phyloP scores from a whole-genome alignment of 2,329 filamentous ascomycete species.

The Zymoseptoria brevis region DNA sequence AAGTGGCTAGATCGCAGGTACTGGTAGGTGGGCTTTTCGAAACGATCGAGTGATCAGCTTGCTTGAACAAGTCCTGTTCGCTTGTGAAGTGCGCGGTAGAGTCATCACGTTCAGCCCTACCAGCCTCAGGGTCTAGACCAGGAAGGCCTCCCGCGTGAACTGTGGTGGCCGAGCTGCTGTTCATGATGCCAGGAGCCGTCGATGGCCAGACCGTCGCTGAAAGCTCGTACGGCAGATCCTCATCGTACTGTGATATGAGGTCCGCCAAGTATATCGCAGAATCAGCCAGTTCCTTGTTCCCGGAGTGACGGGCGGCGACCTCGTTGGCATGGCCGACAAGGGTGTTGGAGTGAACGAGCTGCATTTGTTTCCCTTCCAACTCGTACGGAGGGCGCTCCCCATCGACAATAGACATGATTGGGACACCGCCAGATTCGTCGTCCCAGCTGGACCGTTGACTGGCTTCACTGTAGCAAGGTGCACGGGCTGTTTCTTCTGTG shows the following conservation, averaged over 20 bases:
- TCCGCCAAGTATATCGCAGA: slow-evolving; percentile 16
- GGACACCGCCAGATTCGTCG: slow-evolving; percentile 4
- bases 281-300: slow-evolving; percentile 7
- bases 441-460: slow-evolving; percentile 1
- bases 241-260: not conserved
- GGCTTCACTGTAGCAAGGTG: not conserved
- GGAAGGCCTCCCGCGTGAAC: not conserved
- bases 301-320: slow-evolving; percentile 5
- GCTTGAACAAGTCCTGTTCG: slow-evolving; percentile 22
- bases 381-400: slow-evolving; percentile 7
- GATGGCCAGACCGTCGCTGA: slow-evolving; percentile 6
- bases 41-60: slow-evolving; percentile 2
- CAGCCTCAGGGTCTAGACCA: not conserved
- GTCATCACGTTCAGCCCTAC: slow-evolving; percentile 1
- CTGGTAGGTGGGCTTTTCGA: slow-evolving; percentile 7
- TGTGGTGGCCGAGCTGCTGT: not conserved
- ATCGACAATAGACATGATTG: not conserved
- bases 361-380: slow-evolving; percentile 17
- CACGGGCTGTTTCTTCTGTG: slow-evolving; percentile 1
- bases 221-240: not conserved
- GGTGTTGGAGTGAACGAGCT: slow-evolving; percentile 25
- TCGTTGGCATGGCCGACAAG: slow-evolving; percentile 21
- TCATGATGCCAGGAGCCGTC: not conserved
- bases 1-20: slow-evolving; percentile 20
- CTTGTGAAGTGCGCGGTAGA: slow-evolving; percentile 22